Conservation (phyloP, 148 eudicot genomes). For the Salicornia ramosissima region DNA sequence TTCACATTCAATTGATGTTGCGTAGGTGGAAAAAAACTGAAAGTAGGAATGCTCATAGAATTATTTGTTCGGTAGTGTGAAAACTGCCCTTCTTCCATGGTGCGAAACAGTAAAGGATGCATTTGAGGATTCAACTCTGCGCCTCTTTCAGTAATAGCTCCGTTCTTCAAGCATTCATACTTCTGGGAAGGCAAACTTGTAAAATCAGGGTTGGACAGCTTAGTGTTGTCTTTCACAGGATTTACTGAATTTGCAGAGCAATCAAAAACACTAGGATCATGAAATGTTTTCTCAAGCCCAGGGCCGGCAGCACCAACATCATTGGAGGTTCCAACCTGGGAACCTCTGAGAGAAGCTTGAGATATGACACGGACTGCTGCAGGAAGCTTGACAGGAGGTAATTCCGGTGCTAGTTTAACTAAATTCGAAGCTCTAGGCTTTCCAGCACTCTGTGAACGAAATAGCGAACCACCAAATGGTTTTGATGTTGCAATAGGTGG, state of each 20-base stretch:
- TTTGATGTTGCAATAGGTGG: conserved; percentile 27
- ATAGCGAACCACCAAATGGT: conserved; percentile 29
- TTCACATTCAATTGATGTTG: conserved; percentile 53
- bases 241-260: conserved; percentile 26
- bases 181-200: conserved; percentile 28
- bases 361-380: conserved; percentile 84
- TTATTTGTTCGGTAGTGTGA: conserved; percentile 50
- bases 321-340: conserved; percentile 39
- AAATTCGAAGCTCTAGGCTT: conserved; percentile 41
- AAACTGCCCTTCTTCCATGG: conserved; percentile 49
- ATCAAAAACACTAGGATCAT: conserved; percentile 19
- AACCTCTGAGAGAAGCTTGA: conserved; percentile 59
- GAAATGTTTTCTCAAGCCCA: conserved; percentile 28
- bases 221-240: conserved; percentile 17
- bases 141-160: conserved; percentile 32
- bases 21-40: conserved; percentile 57
- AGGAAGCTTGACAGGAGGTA: conserved; percentile 98
- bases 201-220: conserved; percentile 20
- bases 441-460: conserved; percentile 42
- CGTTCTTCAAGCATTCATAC: conserved; percentile 23
- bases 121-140: conserved; percentile 56
- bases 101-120: conserved; percentile 83
- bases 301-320: conserved; percentile 27
- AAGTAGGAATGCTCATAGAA: conserved; percentile 43
- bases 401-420: conserved; percentile 83